Evolutionary conservation across 306 rosid species (phyloP).

Genomic region (Dalbergia oliveri): DNA sequence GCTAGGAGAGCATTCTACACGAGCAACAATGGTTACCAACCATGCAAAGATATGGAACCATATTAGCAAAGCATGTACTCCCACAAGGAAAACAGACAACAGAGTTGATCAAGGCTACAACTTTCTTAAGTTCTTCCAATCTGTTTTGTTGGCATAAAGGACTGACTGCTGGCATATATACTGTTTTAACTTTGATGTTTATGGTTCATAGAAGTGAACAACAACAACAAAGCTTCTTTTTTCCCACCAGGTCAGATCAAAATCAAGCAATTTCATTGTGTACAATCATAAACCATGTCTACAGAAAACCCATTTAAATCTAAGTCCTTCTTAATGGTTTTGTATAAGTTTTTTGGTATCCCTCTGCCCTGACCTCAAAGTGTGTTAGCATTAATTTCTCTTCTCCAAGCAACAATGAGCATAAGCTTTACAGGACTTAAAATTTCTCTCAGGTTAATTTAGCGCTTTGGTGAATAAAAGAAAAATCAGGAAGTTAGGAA

Average conservation of each 20-base stretch:
- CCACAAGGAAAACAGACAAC: constrained; percentile 4
- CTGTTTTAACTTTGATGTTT: background rate
- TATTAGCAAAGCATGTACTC: constrained; percentile 3
- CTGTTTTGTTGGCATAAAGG: background rate
- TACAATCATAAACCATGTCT: background rate
- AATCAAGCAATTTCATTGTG: too few species aligned
- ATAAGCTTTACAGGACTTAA: constrained; percentile 2
- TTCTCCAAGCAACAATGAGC: constrained; percentile 8
- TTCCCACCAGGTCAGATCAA: too few species aligned
- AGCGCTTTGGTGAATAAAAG: background rate
- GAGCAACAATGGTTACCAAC: constrained; percentile 36
- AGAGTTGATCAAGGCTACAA: constrained; percentile 27
- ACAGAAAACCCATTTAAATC: background rate
- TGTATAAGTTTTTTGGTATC: background rate
- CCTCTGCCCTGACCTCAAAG: background rate
- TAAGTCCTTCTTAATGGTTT: background rate
- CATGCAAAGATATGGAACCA: background rate
- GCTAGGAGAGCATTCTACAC: constrained; percentile 85
- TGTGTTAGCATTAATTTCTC: constrained; percentile 1
- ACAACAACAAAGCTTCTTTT: too few species aligned
- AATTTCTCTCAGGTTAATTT: background rate
- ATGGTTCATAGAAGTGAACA: background rate
- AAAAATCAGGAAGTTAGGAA: background rate
- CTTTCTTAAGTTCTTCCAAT: constrained; percentile 8
- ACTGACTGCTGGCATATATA: background rate